Base-by-base conservation (phyloP, 129 eudicot species). In the Lactuca saligna region DNA sequence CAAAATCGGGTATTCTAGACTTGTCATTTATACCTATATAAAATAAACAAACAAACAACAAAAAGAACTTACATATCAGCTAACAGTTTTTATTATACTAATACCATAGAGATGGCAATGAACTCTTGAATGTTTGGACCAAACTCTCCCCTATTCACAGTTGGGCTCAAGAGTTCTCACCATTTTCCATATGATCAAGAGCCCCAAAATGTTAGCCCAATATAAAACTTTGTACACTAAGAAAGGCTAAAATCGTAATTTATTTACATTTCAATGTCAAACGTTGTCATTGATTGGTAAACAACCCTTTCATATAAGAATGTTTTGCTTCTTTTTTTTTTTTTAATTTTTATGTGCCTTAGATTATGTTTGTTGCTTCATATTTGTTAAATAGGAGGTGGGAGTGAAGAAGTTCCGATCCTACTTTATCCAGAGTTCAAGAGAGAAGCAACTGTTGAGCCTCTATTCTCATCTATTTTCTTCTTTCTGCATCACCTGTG, bases 131-230 rank as follows among this genome's bases (percentile, higher is more conserved):
- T 25, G 29, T 25, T 25, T 25, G 29, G 29, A 1, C 1, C 29
- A 25, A 25, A 25, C 83, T 74, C 86, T 80, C 61, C 51, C 51
- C 15, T 46, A 15, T 46, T 46, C 13, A 3, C 15, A 46, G 15
- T 2, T 46, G 51, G 15, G 5, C 15, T 46, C 5, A 35, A 76
- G 89, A 82, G 89, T 74, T 87, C 69, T 84, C 66, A 79, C 88
- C 85, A 70, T 64, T 49, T 69, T 82, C 82, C 82, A 82, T 87
- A 85, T 77, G 86, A 75, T 65, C 86, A 87, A 87, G 95, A 84
- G 82, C 90, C 78, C 86, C 51, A 11, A 31, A 14, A 72, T 58
- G 83, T 77, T 78, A 78, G 81, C 42, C 61, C 44, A 20, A 68
- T 41, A 60, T 42, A 60, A 67, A 51, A 1, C 73, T 54, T 54